Base-by-base conservation (phyloP, 495 filamentous ascomycete species). In the Hypoxylon fuscum region DNA sequence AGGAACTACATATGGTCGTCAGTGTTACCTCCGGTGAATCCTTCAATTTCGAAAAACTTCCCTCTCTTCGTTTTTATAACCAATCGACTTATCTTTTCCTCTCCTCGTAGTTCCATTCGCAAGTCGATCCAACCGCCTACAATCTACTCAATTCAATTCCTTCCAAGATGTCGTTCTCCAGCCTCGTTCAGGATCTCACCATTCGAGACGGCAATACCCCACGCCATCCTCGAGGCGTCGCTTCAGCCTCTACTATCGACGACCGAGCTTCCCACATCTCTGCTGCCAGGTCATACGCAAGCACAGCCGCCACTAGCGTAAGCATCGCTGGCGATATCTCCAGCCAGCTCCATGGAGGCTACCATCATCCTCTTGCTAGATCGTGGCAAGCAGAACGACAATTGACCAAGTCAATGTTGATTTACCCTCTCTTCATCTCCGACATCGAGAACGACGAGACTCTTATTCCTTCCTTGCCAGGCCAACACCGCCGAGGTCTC, bases 331-430 rank as follows among this genome's bases (percentile, higher is more conserved):
- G 93, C 21, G 92, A 97, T 64, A 96, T 98, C 62, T 90, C 91
- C 9, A 96, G 92, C 70, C 95, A 98, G 70, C 83, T 98, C 22
- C 95, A 98, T 74, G 89, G 92, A 55, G 95, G 95, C 49, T 98
- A 98, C 74, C 89, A 87, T 65, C 95, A 98, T 71, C 93, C 95
- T 21, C 84, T 98, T 42, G 88, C 91, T 42, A 81, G 95, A 57
- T 83, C 90, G 70, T 98, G 95, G 95, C 95, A 98, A 71, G 91
- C 95, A 8, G 96, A 98, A 77, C 84, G 93, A 44, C 93, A 98
- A 82, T 84, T 98, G 69, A 98, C 96, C 15, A 98, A 98, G 94
- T 93, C 93, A 27, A 98, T 98, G 94, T 85, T 98, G 64, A 96
- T 98, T 48, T 97, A 96, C 74, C 95, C 95, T 2, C 83, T 98